Base-by-base conservation (phyloP, 2,329 filamentous ascomycete genomes). In the Berkeleyomyces basicola region DNA sequence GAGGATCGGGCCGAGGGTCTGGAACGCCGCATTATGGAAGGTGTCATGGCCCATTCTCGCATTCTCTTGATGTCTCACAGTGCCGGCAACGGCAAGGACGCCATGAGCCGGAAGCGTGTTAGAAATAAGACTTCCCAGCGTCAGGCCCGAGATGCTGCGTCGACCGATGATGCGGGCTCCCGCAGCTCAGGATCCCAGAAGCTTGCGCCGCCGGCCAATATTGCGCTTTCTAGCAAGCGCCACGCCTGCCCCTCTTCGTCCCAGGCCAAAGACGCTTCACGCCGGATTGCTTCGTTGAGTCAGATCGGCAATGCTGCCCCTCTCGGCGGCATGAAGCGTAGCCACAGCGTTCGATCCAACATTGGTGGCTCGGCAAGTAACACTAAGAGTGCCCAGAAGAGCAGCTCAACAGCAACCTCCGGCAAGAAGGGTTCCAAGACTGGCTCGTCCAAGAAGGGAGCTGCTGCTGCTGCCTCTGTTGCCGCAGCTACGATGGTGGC, bases 31-130 rank as follows among this genome's bases (percentile, higher is more conserved):
- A 96, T 99, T 67, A 77, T 99, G 40, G 92, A 97, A 67, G 91
- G 92, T 36, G 89, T 97, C 66, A 95, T 99, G 75, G 91, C 97
- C 68, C 92, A 97, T 71, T 96, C 92, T 23, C 87, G 92, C 5
- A 85, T 92, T 36, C 79, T 96, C n/a, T 81, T 97, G 64, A 87
- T 93, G 77, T 78, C 83, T 67, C 86, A 88, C 75, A 75, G 72
- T 67, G 78, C 77, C 68, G 74, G 74, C 9, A 72, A 73, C 10
- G 76, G 77, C 58, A 73, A 73, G 4, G 81, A 83, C 61, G 74
- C 76, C 65, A 83, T 83, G 81, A 82, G 74, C 70, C 79, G 80
- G 59, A 83, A 83, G 72, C 76, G 81, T 6, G 72, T 78, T 64
- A 74, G 44, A 16, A 77, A 64, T 71, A 73, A 6, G 46, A 36